Evolutionary conservation across 495 filamentous ascomycete genomes (phyloP).

Genomic region (Trichocladium uniseriatum): DNA sequence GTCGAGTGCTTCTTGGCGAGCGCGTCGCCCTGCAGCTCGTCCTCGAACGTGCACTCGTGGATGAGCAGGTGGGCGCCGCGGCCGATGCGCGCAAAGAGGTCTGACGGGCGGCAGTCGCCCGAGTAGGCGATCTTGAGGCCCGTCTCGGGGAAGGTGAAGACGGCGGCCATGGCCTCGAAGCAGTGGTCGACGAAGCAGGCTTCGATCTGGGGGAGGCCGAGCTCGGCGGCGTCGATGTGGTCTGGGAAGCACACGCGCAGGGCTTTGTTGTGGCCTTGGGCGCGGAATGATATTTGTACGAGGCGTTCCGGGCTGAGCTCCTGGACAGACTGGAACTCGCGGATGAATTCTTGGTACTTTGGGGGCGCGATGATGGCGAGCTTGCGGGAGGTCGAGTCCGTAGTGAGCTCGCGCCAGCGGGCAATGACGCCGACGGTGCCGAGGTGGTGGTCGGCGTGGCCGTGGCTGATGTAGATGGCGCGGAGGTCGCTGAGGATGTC

Average conservation of each 20-base stretch:
- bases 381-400: background rate
- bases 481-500: conserved; percentile 68
- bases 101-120: conserved; percentile 79
- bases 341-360: conserved; percentile 61
- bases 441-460: conserved; percentile 94
- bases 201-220: conserved; percentile 43
- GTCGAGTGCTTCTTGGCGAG: conserved; percentile 86
- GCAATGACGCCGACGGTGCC: conserved; percentile 71
- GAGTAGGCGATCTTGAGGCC: conserved; percentile 84
- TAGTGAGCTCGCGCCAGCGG: conserved; percentile 47
- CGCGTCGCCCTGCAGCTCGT: conserved; percentile 69
- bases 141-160: conserved; percentile 60
- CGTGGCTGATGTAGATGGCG: conserved; percentile 86
- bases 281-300: conserved; percentile 30
- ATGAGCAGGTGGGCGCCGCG: conserved; percentile 69
- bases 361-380: conserved; percentile 16
- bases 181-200: conserved; percentile 68
- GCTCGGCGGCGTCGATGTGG: conserved; percentile 4
- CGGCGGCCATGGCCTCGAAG: conserved; percentile 61
- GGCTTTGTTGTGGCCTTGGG: conserved; percentile 1
- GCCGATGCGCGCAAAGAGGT: conserved; percentile 59
- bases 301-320: conserved; percentile 50
- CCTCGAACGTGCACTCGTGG: conserved; percentile 93
- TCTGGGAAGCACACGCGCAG: background rate
- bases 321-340: conserved; percentile 70